Conservation (phyloP, 1,284 basidiomycete species). For the Afroboletus lepidellus region DNA sequence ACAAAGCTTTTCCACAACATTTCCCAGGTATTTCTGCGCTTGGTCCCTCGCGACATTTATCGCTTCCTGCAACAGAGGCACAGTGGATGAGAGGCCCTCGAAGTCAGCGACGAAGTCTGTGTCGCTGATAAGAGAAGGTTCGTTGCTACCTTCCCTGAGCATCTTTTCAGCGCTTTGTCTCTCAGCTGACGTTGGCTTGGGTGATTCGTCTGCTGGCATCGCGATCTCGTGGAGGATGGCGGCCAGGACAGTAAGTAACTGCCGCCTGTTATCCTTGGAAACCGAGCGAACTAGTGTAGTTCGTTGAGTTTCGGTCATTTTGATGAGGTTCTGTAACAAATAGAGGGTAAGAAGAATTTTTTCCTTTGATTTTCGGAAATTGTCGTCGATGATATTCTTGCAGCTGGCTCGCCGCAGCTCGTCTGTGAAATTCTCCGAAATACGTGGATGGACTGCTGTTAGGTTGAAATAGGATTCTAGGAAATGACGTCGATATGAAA, state of each 20-base stretch:
- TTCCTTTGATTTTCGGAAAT: slow-evolving; percentile 27
- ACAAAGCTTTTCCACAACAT: slow-evolving; percentile 21
- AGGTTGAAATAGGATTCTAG: slow-evolving; percentile 22
- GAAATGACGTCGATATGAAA: neutral
- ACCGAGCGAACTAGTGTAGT: slow-evolving; percentile 14
- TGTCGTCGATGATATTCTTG: slow-evolving; percentile 20
- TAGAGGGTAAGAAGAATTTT: slow-evolving; percentile 22
- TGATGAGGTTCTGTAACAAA: slow-evolving; percentile 16
- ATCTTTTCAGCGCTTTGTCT: slow-evolving; percentile 15
- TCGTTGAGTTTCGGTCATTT: slow-evolving; percentile 16
- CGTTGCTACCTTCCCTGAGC: slow-evolving; percentile 23
- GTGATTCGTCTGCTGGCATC: neutral
- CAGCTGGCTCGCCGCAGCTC: slow-evolving; percentile 20
- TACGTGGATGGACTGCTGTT: slow-evolving; percentile 15
- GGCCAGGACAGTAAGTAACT: slow-evolving; percentile 14
- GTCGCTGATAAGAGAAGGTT: slow-evolving; percentile 25
- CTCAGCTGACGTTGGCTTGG: slow-evolving; percentile 18
- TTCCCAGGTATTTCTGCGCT: slow-evolving; percentile 24
- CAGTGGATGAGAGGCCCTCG: slow-evolving; percentile 11
- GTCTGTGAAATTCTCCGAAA: slow-evolving; percentile 20
- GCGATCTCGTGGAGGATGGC: slow-evolving; percentile 17
- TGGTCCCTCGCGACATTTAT: slow-evolving; percentile 24
- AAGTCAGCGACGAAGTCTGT: slow-evolving; percentile 33
- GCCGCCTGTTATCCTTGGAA: slow-evolving; percentile 14
- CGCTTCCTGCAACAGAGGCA: slow-evolving; percentile 19